Evolutionary conservation across 2,329 filamentous ascomycete genomes (phyloP).

Genomic region (Penicillium sp.): DNA sequence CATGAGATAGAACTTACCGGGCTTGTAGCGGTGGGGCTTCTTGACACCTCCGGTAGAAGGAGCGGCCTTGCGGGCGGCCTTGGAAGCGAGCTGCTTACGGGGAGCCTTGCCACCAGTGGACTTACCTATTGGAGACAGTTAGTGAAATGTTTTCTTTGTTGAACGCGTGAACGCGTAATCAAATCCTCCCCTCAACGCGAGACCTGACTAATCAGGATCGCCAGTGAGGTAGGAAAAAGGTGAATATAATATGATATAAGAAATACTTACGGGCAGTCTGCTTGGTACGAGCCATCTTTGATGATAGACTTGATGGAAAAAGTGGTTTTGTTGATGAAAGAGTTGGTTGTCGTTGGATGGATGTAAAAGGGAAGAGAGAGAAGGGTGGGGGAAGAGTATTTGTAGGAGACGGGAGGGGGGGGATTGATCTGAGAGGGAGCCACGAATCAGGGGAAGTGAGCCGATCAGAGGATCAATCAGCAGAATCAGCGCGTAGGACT

Average conservation of each 20-base stretch:
- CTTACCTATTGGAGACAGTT: conserved; percentile 58
- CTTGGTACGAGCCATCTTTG: conserved; percentile 53
- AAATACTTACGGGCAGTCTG: conserved; percentile 53
- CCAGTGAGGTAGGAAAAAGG: conserved; percentile 16
- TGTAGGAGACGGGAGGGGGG: conserved; percentile 37
- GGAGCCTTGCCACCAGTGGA: conserved; percentile 71
- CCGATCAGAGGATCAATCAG: conserved; percentile 20
- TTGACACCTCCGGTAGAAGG: conserved; percentile 96
- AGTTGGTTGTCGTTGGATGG: conserved; percentile 31
- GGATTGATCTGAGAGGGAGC: conserved; percentile 37
- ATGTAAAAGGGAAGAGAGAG: conserved; percentile 40
- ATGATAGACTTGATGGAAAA: conserved; percentile 37
- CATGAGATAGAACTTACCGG: conserved; percentile 55
- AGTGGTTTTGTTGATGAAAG: conserved; percentile 30
- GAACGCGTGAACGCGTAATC: conserved; percentile 18
- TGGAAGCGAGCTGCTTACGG: conserved; percentile 97
- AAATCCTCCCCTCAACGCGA: background rate
- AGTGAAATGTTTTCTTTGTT: conserved; percentile 27
- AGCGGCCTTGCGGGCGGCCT: conserved; percentile 97
- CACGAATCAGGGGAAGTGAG: conserved; percentile 21
- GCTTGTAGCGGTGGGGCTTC: conserved; percentile 91
- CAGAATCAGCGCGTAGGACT: conserved; percentile 26
- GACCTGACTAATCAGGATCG: conserved; percentile 3
- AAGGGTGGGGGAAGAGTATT: conserved; percentile 45
- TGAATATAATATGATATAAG: conserved; percentile 14